Base-by-base conservation (phyloP, 192 early-diverging fungal genomes). In the Entomortierella chlamydospora region DNA sequence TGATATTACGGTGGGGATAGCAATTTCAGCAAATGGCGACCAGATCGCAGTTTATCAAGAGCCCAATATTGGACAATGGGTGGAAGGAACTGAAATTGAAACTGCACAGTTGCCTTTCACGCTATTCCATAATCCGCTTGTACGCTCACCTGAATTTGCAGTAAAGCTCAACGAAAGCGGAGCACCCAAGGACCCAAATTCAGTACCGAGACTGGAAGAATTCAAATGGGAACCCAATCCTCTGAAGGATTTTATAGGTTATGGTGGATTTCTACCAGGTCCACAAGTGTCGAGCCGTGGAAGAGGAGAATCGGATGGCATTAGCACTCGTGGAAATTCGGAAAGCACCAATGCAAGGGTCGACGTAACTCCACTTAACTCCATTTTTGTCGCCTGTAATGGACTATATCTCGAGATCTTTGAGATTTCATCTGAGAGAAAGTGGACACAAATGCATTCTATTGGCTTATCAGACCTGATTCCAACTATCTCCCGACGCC, bases 51-150 rank as follows among this genome's bases (percentile, higher is more conserved):
- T 78, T 22, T 78, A 63, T 17, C 66, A 78, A 31, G 74, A 78
- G 28, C 74, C 74, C 12, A 69, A 63, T 34, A 64, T 78, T 6
- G 74, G 74, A 39, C 34, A 78, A 13, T 78, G 74, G 74, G 13
- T 34, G 26, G 67, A 70, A 23, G 18, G 17, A 6, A 70, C 68
- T 45, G 49, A 53, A 6, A 68, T 78, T 41, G 57, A 53, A 25
- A n/a, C n/a, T n/a, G n/a, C n/a, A n/a, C n/a, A n/a, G n/a, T n/a
- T n/a, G n/a, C n/a, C n/a, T n/a, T n/a, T n/a, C n/a, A n/a, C n/a
- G n/a, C 45, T 78, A 11, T 78, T 53, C 50, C 59, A 78, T 37
- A 78, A 78, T 43, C 74, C 74, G 0, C 22, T 78, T 34, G 74
- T 78, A 8, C n/a, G n/a, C n/a, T n/a, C n/a, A n/a, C n/a, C n/a